These are phyloP conservation scores for Vaccinium myrtillus DNA, from an alignment of 148 eudicot genomes.

Conservation along the genomic window DNA sequence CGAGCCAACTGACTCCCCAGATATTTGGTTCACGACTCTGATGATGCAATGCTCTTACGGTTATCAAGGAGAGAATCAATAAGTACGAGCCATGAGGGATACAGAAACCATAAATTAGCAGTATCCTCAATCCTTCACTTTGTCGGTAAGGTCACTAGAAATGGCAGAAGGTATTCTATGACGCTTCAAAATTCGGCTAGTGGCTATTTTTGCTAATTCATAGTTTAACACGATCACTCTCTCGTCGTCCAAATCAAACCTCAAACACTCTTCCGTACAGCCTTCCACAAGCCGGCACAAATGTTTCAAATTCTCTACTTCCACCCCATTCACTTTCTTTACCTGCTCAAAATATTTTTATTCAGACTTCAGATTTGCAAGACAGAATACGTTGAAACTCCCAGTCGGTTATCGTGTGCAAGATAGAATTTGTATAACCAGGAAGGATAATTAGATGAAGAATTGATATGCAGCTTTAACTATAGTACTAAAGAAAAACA, in stretches of 20 bases:
- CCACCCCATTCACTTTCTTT: conserved; percentile 73
- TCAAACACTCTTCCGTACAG: conserved; percentile 53
- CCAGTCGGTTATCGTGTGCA: background rate
- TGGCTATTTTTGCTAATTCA: conserved; percentile 69
- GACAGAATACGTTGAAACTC: background rate
- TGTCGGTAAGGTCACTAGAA: conserved; percentile 57
- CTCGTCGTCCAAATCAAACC: conserved; percentile 89
- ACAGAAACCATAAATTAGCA: background rate
- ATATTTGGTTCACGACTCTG: background rate
- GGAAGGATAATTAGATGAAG: background rate
- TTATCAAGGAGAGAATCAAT: background rate
- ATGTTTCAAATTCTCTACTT: conserved; percentile 72
- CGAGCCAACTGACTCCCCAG: background rate
- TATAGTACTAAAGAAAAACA: background rate
- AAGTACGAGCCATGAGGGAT: background rate
- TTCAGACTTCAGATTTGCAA: background rate
- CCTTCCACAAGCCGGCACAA: conserved; percentile 69
- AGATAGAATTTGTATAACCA: background rate
- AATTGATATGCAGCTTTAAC: background rate
- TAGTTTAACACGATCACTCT: conserved; percentile 77
- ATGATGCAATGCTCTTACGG: background rate
- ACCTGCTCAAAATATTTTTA: conserved; percentile 47
- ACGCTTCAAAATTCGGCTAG: conserved; percentile 73
- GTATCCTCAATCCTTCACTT: conserved; percentile 21
- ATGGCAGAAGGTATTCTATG: conserved; percentile 79